Percentiles rank a stretch among this genome's conserved stretches.
Conservation (phyloP, 2,329 filamentous ascomycete genomes). For the Trichoderma endophyticum region DNA sequence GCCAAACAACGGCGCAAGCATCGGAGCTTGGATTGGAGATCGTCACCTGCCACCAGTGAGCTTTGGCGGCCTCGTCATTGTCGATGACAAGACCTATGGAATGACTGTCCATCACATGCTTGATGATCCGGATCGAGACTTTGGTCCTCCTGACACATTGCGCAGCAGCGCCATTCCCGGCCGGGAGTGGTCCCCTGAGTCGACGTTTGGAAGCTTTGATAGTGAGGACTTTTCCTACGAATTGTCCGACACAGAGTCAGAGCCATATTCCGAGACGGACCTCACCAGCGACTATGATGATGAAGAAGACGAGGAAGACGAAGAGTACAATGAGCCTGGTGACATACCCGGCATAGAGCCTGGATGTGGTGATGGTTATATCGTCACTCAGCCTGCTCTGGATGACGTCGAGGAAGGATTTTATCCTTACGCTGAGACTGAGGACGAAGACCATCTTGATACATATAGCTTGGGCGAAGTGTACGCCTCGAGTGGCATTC, state of each 20-base stretch:
- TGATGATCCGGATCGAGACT: constrained; percentile 61
- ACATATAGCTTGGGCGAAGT: constrained; percentile 79
- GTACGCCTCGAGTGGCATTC: constrained; percentile 86
- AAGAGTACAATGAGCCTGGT: constrained; percentile 58
- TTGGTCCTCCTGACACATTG: constrained; percentile 27
- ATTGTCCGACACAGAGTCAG: constrained; percentile 61
- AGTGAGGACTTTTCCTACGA: constrained; percentile 58
- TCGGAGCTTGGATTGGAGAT: constrained; percentile 83
- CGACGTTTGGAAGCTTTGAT: constrained; percentile 40
- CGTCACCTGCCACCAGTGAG: constrained; percentile 87
- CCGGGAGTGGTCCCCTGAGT: constrained; percentile 44
- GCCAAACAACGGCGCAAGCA: constrained; percentile 84
- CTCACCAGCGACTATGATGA: constrained; percentile 53
- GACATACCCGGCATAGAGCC: constrained; percentile 77
- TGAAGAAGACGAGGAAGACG: constrained; percentile 53
- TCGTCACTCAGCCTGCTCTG: constrained; percentile 86
- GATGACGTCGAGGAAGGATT: constrained; percentile 83
- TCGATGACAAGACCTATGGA: constrained; percentile 81
- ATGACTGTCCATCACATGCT: constrained; percentile 98
- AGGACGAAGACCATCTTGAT: constrained; percentile 78
- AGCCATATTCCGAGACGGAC: constrained; percentile 48
- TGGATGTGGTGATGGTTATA: constrained; percentile 71
- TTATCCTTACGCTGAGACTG: constrained; percentile 66
- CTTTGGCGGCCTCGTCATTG: constrained; percentile 80
- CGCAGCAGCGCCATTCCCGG: constrained; percentile 41